Evolutionary conservation across 2,329 filamentous ascomycete species (phyloP), one percentile per base, ranked within the genome.

Genomic region (Colletotrichum sp.): DNA sequence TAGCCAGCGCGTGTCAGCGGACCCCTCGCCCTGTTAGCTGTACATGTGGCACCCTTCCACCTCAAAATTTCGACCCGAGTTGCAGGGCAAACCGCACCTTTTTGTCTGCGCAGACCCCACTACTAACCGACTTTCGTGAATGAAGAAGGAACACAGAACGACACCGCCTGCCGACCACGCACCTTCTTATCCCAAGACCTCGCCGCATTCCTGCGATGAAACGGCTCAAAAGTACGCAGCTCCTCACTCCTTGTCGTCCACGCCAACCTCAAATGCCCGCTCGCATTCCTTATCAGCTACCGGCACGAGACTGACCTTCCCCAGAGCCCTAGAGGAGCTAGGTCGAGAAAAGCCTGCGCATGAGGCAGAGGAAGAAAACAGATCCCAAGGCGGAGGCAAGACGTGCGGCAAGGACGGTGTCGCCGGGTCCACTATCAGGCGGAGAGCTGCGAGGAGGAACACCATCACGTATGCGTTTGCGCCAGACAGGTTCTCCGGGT

Each of bases 41-140:
- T 64, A 52, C 22, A 55, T 59, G 66, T 39, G 64, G 39, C 57
- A 30, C 36, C 39, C 73, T 39, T 57, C 30, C 57, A 22, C 36
- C 39, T 70, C 64, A 30, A 65, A 74, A 64, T 65, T 63, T 76
- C 59, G 22, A 60, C 27, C 59, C 19, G 16, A 30, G 28, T 25
- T 32, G 44, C 39, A 74, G 67, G 55, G 68, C 73, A 66, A 68
- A 61, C 69, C 39, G 36, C 68, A 59, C 48, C 15, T 59, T 30
- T 68, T 64, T 75, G 55, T 22, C 25, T 60, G 55, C 39, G 48
- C 19, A n/a, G 28, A 76, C 74, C 74, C 74, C 74, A 75, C 73
- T 34, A 72, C 69, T 76, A 76, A 76, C 70, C 64, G 70, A 73
- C 65, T 65, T 65, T 76, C 59, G 59, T 73, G 74, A 68, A 72